These are phyloP conservation scores for Juglanconis oblonga DNA, from an alignment of 2,329 filamentous ascomycete species.

Conservation along the genomic window DNA sequence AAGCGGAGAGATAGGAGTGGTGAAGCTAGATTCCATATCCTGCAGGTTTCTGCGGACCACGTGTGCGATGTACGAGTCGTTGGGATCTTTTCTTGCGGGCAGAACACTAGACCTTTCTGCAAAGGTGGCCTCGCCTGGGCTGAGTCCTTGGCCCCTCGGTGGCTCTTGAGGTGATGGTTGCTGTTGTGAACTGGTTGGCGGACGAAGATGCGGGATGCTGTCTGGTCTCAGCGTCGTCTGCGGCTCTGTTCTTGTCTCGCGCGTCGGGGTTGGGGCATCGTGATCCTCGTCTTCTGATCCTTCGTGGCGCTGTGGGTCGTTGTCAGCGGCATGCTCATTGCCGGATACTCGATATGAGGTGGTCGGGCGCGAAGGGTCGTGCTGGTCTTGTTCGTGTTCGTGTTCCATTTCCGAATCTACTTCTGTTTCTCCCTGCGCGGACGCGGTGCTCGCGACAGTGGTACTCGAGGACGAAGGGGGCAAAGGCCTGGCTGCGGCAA, in stretches of 20 bases:
- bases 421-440: neutral
- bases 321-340: neutral
- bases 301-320: neutral
- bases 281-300: neutral
- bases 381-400: slow-evolving; percentile 2
- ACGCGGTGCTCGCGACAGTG: slow-evolving; percentile 4
- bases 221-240: slow-evolving; percentile 4
- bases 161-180: neutral
- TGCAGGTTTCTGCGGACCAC: slow-evolving; percentile 55
- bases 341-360: slow-evolving; percentile 12
- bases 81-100: slow-evolving; percentile 26
- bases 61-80: slow-evolving; percentile 52
- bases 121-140: slow-evolving; percentile 37
- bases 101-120: slow-evolving; percentile 36
- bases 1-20: slow-evolving; percentile 56
- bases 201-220: slow-evolving; percentile 10
- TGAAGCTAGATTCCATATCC: slow-evolving; percentile 65
- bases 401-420: neutral
- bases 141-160: neutral
- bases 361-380: slow-evolving; percentile 8
- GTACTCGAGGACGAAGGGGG: slow-evolving; percentile 11
- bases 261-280: slow-evolving; percentile 12
- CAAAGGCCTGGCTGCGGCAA: slow-evolving; percentile 13
- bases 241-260: slow-evolving; percentile 3
- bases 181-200: neutral